Evolutionary conservation across 768 basidiomycete genomes (phyloP), one percentile per base, ranked within the genome.

Genomic region (Wakefieldia striispora): DNA sequence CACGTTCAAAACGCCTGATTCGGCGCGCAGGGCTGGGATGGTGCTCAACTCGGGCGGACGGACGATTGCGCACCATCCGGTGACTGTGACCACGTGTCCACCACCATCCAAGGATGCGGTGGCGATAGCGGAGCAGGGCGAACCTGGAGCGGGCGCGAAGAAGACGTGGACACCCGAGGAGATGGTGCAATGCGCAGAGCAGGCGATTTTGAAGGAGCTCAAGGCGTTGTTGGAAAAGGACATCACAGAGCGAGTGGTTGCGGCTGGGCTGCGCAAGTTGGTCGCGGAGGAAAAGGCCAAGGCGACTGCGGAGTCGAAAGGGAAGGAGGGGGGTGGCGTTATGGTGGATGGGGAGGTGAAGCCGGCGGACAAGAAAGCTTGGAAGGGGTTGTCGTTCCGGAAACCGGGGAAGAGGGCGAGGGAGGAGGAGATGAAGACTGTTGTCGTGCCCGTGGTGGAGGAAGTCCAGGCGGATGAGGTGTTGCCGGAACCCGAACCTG

Each of bases 11-110:
- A 79, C 81, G 4, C 62, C 73, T 2, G 80, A 80, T 47, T 65
- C 78, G 0, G 93, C 93, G 0, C 74, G 82, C 6, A 75, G 85
- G 3, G 88, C 91, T 0, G 76, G 77, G 9, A 78, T 80, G 56
- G 83, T 90, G 3, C 77, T 94, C 31, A 72, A 70, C 51, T 68
- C 70, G 6, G 72, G 68, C 6, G 70, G 72, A 12, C 79, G 78
- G 35, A 80, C 73, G 49, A 76, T 89, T 3, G 79, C 75, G 1
- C 78, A 82, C 55, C 82, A 82, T 53, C 67, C 80, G 17, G 82
- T 88, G 17, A 76, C 73, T 13, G 69, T 88, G 21, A 75, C 77
- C 11, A 74, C 81, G 7, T 58, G 66, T 36, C 64, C 70, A 9
- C 62, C 71, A 4, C 66, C 72, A 1, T 71, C 70, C 14, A 62